phyloP scores from a whole-genome alignment of 1,139 yeast genomes.

The Geotrichum histeridarum region DNA sequence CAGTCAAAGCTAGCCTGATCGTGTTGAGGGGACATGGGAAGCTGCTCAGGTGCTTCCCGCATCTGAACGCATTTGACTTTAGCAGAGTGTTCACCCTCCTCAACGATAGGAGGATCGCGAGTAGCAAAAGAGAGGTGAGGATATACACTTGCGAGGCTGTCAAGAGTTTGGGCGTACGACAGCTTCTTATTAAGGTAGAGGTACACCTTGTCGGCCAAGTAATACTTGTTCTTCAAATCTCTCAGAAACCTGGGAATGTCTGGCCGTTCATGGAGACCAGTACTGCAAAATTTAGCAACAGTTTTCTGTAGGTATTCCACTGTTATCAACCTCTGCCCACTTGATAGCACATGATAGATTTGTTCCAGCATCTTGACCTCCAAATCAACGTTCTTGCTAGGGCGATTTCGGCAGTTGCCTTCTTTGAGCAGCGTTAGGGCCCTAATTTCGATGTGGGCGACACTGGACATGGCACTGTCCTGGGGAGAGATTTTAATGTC shows the following conservation, averaged over 20 bases:
- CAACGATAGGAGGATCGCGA: not conserved
- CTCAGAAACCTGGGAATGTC: not conserved
- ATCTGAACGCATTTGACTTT: no score
- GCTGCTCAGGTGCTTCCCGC: no score
- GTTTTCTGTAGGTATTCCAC: not conserved
- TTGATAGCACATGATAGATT: not conserved
- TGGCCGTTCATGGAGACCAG: not conserved
- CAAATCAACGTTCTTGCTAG: not conserved
- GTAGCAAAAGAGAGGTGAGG: not conserved
- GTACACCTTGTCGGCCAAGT: not conserved
- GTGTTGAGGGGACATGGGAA: no score
- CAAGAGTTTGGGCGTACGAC: not conserved
- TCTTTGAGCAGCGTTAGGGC: not conserved
- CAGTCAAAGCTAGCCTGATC: no score
- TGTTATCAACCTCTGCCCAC: not conserved
- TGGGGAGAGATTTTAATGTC: not conserved
- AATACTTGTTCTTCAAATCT: conserved; percentile 1
- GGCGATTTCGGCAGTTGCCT: not conserved
- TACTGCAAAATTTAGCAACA: not conserved
- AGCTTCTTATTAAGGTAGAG: not conserved
- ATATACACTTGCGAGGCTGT: not conserved
- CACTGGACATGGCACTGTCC: not conserved
- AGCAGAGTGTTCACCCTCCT: no score
- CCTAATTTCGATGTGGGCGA: not conserved
- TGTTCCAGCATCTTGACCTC: conserved; percentile 1